Conservation (phyloP, 163 green algal genomes). For the Scenedesmus sp. region DNA sequence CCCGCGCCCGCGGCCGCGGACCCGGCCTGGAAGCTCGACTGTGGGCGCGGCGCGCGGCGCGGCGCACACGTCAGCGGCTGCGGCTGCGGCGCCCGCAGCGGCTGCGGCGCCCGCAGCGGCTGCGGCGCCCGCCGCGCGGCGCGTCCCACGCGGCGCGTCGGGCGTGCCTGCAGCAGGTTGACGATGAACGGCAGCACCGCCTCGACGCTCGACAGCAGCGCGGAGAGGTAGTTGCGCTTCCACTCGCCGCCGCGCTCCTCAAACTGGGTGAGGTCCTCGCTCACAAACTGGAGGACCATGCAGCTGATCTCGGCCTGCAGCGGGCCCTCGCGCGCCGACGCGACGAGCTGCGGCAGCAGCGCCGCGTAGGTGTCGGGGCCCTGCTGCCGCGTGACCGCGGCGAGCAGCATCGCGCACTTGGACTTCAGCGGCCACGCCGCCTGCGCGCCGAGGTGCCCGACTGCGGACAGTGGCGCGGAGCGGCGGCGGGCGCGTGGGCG, state of each 20-base stretch:
- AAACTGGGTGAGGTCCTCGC: conserved; percentile 81
- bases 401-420: conserved; percentile 81
- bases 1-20: conserved; percentile 41
- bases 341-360: conserved; percentile 75
- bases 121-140: no score
- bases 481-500: no score
- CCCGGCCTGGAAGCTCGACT: conserved; percentile 68
- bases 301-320: conserved; percentile 66
- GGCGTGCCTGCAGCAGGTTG: conserved; percentile 44
- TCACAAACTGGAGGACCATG: conserved; percentile 81
- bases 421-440: conserved; percentile 57
- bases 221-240: conserved; percentile 73
- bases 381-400: conserved; percentile 74
- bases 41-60: conserved; percentile 48
- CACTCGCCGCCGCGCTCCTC: conserved; percentile 59
- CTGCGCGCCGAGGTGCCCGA: conserved; percentile 39
- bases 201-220: conserved; percentile 62
- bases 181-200: conserved; percentile 77
- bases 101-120: no score
- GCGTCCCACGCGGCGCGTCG: no score
- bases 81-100: background rate
- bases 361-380: conserved; percentile 63
- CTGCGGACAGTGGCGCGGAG: conserved; percentile 13
- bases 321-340: conserved; percentile 57
- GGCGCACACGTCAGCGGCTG: background rate